Evolutionary conservation across 2,329 filamentous ascomycete genomes (phyloP).

Genomic region (Fusarium nelsonii): DNA sequence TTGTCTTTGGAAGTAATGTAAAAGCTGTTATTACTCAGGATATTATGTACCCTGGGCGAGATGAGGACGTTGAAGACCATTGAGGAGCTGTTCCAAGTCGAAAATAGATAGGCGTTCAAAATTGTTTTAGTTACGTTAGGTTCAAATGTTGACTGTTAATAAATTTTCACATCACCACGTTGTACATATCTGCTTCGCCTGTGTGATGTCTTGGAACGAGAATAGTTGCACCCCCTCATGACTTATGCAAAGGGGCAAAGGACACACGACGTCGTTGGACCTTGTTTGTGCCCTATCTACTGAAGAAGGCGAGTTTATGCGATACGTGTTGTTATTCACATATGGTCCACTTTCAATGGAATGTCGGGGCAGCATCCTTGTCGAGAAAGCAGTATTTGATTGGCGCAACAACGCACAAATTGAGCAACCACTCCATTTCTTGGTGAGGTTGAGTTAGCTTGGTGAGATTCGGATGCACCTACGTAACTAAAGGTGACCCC

Average conservation of each 20-base stretch:
- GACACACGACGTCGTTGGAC: background rate
- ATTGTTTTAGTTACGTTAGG: background rate
- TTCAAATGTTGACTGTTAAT: background rate
- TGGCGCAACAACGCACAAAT: background rate
- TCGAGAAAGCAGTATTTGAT: background rate
- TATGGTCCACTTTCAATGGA: background rate
- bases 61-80: slow-evolving; percentile 65
- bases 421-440: background rate
- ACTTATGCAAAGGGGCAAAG: background rate
- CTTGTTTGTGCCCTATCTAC: too few species aligned
- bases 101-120: background rate
- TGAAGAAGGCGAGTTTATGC: background rate
- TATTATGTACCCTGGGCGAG: slow-evolving; percentile 66
- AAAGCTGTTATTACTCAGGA: slow-evolving; percentile 63
- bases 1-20: slow-evolving; percentile 57
- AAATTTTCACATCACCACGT: background rate
- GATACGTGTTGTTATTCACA: background rate
- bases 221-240: background rate
- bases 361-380: background rate
- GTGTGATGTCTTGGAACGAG: background rate
- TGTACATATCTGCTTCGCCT: too few species aligned
- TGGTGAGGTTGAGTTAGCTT: background rate
- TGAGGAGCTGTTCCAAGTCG: slow-evolving; percentile 29
- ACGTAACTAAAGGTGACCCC: slow-evolving; percentile 8
- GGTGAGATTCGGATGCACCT: slow-evolving; percentile 12